These are phyloP conservation scores for Fraxinus ornus DNA, from an alignment of 305 asterid genomes.

Conservation along the genomic window DNA sequence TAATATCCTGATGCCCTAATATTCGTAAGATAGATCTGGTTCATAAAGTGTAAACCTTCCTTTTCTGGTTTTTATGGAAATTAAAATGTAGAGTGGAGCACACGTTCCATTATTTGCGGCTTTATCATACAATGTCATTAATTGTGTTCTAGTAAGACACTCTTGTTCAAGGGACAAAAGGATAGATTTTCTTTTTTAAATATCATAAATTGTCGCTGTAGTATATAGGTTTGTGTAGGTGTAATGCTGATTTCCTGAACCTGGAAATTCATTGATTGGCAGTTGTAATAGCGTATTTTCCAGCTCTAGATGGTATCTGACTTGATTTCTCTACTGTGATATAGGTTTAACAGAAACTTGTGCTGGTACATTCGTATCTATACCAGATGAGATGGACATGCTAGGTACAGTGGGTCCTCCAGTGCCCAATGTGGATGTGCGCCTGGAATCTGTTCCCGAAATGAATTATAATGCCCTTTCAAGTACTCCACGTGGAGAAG, in stretches of 20 bases:
- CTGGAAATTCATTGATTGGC: constrained; percentile 6
- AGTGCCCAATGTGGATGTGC: constrained; percentile 82
- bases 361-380: constrained; percentile 87
- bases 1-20: constrained; percentile 11
- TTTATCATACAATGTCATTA: background rate
- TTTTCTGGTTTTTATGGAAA: constrained; percentile 13
- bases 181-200: background rate
- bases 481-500: constrained; percentile 77
- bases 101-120: constrained; percentile 1
- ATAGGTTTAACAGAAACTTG: constrained; percentile 92
- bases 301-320: constrained; percentile 11
- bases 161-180: constrained; percentile 2
- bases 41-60: constrained; percentile 13
- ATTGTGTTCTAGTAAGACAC: background rate
- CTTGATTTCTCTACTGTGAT: constrained; percentile 13
- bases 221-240: constrained; percentile 1
- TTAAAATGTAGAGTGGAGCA: background rate
- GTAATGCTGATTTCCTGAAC: constrained; percentile 8
- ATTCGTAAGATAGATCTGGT: background rate
- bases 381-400: constrained; percentile 72
- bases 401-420: constrained; percentile 98
- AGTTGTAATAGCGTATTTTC: constrained; percentile 16
- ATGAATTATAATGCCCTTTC: constrained; percentile 91
- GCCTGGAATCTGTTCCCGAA: constrained; percentile 95
- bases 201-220: background rate